Base-by-base conservation (phyloP, 306 rosid species). In the Herpetospermum pedunculosum region DNA sequence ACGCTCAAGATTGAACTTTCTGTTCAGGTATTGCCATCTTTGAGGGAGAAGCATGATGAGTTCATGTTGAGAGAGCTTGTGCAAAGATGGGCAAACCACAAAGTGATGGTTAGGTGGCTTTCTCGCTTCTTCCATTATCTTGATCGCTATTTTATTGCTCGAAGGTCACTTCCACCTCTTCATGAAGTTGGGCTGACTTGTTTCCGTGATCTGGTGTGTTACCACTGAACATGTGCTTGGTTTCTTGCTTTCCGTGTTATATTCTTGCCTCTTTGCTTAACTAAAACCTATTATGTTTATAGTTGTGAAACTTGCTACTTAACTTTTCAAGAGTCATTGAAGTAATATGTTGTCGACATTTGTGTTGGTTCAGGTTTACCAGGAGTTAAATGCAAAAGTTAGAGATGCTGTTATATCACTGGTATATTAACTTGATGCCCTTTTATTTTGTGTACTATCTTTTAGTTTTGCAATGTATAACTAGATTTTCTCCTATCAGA, bases 61-160 rank as follows among this genome's bases (percentile, higher is more conserved):
- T 43, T 82, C 75, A 80, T 92, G 92, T 73, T 92, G 76, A 83
- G 81, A 67, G 96, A 87, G 79, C 87, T 92, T 34, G 87, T 83
- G 73, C 84, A 77, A 87, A 87, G 92, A 86, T 91, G 97, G 97
- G 85, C 84, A 48, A 86, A 87, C 83, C 91, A 92, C 79, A 89
- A 89, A 81, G 81, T 62, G 47, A 84, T 89, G 97, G 90, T 88
- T 62, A 52, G 77, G n/a, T 87, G 92, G 83, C 91, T 89, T 55
- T 86, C 87, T 73, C 85, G 85, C 43, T 74, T 89, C 71, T 91
- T 91, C 76, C 26, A 55, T 49, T 86, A 83, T 85, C 91, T 89
- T 65, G 85, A 84, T 49, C 89, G 88, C 59, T 79, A 85, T 54
- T 76, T 83, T 52, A 76, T 86, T 28, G 81, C 86, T 58, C 88